These are phyloP conservation scores for Collybia sordida DNA, from an alignment of 768 basidiomycete genomes.

Conservation along the genomic window DNA sequence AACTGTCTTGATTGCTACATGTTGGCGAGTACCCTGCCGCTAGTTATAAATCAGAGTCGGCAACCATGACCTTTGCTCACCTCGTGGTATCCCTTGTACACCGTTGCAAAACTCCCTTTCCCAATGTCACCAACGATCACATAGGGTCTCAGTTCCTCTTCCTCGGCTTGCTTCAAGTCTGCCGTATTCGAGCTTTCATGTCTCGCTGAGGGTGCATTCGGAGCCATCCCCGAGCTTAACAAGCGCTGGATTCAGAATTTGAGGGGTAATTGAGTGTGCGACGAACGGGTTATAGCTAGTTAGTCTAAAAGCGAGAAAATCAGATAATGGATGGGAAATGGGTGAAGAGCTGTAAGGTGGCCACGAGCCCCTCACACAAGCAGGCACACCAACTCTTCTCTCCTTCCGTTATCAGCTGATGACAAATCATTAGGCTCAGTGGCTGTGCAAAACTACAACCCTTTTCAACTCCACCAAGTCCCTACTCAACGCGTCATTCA, in stretches of 20 bases:
- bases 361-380: no score
- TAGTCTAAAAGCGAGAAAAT: no score
- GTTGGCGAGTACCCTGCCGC: constrained; percentile 68
- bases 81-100: constrained; percentile 91
- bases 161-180: constrained; percentile 35
- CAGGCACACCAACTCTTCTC: no score
- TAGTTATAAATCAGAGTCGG: not conserved
- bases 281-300: no score
- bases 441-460: no score
- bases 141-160: constrained; percentile 76
- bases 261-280: no score
- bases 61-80: constrained; percentile 38
- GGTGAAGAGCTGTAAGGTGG: no score
- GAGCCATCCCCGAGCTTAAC: constrained; percentile 7
- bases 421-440: no score
- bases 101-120: constrained; percentile 94
- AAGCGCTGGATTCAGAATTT: not conserved
- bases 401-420: no score
- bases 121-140: constrained; percentile 76
- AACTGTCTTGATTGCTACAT: constrained; percentile 95
- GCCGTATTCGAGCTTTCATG: constrained; percentile 2
- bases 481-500: no score
- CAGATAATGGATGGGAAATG: no score
- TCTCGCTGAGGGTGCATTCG: constrained; percentile 8
- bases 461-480: no score